A percentile compares a stretch with the other conserved stretches of the same genome.
Evolutionary conservation across 495 filamentous ascomycete genomes (phyloP).

Genomic region (Hyaloscypha finlandica): DNA sequence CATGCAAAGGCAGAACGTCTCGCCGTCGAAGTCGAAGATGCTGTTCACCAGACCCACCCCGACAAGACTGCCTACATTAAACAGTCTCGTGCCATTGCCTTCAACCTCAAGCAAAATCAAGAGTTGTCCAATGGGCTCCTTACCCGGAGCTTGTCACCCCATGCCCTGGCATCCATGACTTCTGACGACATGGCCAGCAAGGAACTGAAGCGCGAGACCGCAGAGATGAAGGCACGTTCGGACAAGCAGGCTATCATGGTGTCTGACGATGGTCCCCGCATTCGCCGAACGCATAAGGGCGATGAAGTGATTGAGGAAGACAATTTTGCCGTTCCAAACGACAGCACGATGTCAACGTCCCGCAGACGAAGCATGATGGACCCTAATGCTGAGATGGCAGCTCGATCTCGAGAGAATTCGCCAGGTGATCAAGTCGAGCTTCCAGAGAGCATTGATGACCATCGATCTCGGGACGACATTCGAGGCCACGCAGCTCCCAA

Average conservation of each 20-base stretch:
- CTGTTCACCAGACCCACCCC: conserved; percentile 49
- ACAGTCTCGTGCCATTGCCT: conserved; percentile 59
- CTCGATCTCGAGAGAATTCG: conserved; percentile 33
- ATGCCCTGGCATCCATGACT: conserved; percentile 78
- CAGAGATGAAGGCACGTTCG: conserved; percentile 65
- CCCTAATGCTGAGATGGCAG: conserved; percentile 35
- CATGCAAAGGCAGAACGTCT: conserved; percentile 45
- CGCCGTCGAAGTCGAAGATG: conserved; percentile 71
- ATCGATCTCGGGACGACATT: conserved; percentile 38
- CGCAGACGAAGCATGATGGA: conserved; percentile 42
- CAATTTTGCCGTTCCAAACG: conserved; percentile 35
- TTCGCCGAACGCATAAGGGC: conserved; percentile 91
- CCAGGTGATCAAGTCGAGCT: conserved; percentile 32
- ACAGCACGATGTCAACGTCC: conserved; percentile 43
- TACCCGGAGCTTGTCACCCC: conserved; percentile 64
- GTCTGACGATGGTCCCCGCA: conserved; percentile 78
- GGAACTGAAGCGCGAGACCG: conserved; percentile 78
- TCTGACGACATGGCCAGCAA: conserved; percentile 88
- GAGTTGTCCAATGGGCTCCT: conserved; percentile 77
- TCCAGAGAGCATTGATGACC: conserved; percentile 29
- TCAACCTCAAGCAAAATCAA: conserved; percentile 85
- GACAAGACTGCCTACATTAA: conserved; percentile 42
- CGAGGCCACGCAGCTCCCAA: conserved; percentile 28
- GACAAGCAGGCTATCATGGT: conserved; percentile 88
- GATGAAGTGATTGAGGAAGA: conserved; percentile 85